A percentile compares a stretch with the other conserved stretches of the same genome.
Conservation (phyloP, 2,329 filamentous ascomycete species). For the Aspergillus fijiensis region DNA sequence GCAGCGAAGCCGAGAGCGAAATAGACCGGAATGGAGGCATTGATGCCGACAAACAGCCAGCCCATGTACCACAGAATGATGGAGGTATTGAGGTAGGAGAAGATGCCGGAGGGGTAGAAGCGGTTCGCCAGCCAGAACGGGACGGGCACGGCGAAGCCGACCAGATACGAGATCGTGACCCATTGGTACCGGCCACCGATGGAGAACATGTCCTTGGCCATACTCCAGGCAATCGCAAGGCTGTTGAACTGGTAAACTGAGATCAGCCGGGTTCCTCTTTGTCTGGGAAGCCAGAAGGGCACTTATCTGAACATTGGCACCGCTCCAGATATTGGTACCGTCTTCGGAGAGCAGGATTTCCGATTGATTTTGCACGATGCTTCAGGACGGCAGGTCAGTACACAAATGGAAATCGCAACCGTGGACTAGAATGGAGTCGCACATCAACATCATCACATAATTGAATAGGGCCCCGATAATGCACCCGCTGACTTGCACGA, state of each 20-base stretch:
- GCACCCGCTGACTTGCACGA: neutral
- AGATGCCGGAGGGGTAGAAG: neutral
- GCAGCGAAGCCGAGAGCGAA: conserved; percentile 5
- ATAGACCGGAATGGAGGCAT: conserved; percentile 1
- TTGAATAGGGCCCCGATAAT: conserved; percentile 4
- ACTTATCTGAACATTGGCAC: conserved; percentile 5
- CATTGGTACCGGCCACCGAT: conserved; percentile 6
- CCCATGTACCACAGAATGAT: conserved; percentile 8
- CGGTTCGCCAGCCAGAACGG: conserved; percentile 3
- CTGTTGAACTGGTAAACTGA: conserved; percentile 2
- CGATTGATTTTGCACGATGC: conserved; percentile 4
- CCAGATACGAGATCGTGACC: conserved; percentile 3
- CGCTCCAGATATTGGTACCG: conserved; percentile 7
- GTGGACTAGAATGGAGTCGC: neutral
- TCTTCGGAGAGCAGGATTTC: conserved; percentile 3
- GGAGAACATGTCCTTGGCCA: conserved; percentile 10
- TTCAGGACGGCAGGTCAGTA: neutral
- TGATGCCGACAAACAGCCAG: conserved; percentile 5
- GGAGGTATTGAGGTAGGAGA: conserved; percentile 10
- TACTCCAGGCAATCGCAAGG: conserved; percentile 5
- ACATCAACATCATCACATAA: conserved; percentile 7
- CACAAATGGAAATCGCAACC: neutral
- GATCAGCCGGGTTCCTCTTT: neutral
- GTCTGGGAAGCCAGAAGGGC: neutral
- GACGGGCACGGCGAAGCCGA: conserved; percentile 2